A percentile compares a stretch with the other conserved stretches of the same genome.
Evolutionary conservation across 306 rosid genomes (phyloP).

Genomic region (Vigna hirtella): DNA sequence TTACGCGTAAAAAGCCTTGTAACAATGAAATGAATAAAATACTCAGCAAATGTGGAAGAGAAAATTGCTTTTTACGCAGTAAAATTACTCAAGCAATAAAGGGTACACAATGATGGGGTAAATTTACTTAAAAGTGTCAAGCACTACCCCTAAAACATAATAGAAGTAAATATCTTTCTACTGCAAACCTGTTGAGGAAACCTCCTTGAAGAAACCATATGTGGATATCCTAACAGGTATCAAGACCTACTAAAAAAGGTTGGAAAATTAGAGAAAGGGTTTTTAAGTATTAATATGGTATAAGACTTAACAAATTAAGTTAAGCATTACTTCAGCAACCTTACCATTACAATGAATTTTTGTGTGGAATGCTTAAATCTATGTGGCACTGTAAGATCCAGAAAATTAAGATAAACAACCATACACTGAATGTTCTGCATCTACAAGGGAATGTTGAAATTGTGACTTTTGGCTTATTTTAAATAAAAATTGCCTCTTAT

Average conservation of each 20-base stretch:
- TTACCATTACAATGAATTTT: too few relatives aligned
- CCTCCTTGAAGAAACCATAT: not conserved
- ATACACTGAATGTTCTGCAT: not conserved
- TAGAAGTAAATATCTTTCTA: not conserved
- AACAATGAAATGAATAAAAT: too few relatives aligned
- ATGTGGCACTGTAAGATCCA: too few relatives aligned
- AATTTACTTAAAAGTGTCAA: not conserved
- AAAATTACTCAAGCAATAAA: not conserved
- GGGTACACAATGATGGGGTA: not conserved
- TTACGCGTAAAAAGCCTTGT: not conserved
- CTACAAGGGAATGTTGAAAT: not conserved
- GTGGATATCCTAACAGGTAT: not conserved
- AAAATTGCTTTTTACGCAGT: not conserved
- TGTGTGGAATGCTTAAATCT: too few relatives aligned
- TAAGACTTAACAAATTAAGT: too few relatives aligned
- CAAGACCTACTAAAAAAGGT: not conserved
- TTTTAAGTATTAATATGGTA: too few relatives aligned
- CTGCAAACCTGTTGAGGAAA: not conserved
- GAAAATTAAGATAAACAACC: too few relatives aligned
- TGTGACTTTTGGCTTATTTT: not conserved
- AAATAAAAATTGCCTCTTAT: not conserved
- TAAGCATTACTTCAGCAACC: too few relatives aligned
- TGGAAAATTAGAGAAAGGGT: not conserved
- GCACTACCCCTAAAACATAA: not conserved
- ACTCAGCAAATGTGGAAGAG: not conserved